Evolutionary conservation across 129 eudicot species (phyloP), one percentile per base, ranked within the genome.

Genomic region (Pseudognaphalium luteoalbum): DNA sequence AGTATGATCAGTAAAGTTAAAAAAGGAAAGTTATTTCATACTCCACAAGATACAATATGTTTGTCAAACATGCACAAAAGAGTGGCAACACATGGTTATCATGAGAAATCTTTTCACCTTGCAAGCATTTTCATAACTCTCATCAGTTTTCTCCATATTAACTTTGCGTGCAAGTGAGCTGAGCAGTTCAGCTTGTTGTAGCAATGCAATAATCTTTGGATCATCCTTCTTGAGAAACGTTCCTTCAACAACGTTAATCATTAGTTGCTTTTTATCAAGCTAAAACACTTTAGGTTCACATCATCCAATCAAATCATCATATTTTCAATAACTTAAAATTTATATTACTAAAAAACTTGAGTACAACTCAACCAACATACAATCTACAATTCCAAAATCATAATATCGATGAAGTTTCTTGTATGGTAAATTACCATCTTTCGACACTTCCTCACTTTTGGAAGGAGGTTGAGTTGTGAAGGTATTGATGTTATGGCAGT

Each of bases 121-220:
- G 96, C 96, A 95, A 71, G 99, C 97, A 89, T 75, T 89, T 84
- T 91, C 99, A 70, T 91, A 88, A 73, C 97, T 95, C 82, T 91
- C 92, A 12, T 89, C 89, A 28, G 96, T 86, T 64, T 91, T 88
- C 68, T 95, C 97, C 28, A 80, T 78, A 76, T 91, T 91, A 52
- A 95, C 97, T 86, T 95, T 87, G 62, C 82, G 83, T 32, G 97
- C 97, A 70, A 95, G 92, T 17, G 97, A 89, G 84, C 97, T 95
- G 47, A 95, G 96, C 63, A 91, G 75, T 81, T 91, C 93, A n/a
- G 92, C 97, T 89, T 91, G 97, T 80, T 91, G 97, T 81, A 91
- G 66, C 85, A 91, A 74, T 62, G 88, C 92, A 41, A 84, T 76
- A 33, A 88, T 82, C 89, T 85, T 89, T 51, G 97, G 96, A 71